Conservation (phyloP, 768 basidiomycete genomes). For the Cantharellus cinnabarinus region DNA sequence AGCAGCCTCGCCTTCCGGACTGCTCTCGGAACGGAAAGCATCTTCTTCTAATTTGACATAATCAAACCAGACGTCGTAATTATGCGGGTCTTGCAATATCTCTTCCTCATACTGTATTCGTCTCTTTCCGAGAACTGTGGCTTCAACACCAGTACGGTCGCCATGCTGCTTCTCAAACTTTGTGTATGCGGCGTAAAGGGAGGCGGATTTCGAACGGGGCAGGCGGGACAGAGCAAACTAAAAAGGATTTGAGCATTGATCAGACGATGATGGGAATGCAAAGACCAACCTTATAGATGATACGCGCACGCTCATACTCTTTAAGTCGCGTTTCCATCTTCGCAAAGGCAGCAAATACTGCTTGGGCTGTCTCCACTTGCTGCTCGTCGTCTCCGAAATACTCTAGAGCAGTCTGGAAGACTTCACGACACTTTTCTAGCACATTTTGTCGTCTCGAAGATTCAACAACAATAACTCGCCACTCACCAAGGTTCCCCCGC, state of each 20-base stretch:
- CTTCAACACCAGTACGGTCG: conserved; percentile 66
- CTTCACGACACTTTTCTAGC: conserved; percentile 53
- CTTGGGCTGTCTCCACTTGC: conserved; percentile 76
- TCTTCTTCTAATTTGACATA: conserved; percentile 86
- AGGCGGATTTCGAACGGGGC: conserved; percentile 75
- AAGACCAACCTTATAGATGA: conserved; percentile 78
- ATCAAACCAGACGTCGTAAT: conserved; percentile 98
- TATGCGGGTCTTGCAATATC: conserved; percentile 69
- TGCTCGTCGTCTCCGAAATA: conserved; percentile 80
- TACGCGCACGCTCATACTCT: conserved; percentile 89
- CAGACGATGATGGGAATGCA: background rate
- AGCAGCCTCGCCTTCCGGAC: conserved; percentile 40
- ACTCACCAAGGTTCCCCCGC: conserved; percentile 25
- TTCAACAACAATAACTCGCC: background rate
- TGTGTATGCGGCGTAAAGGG: conserved; percentile 80
- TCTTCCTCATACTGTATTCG: conserved; percentile 98
- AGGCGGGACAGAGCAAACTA: conserved; percentile 91
- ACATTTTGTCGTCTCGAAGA: background rate
- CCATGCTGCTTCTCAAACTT: conserved; percentile 98
- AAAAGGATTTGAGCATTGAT: background rate
- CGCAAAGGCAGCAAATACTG: conserved; percentile 80
- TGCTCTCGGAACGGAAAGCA: conserved; percentile 51
- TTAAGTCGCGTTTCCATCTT: conserved; percentile 95
- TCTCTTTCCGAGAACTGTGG: conserved; percentile 91
- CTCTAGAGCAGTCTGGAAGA: conserved; percentile 78